Evolutionary conservation across 805 yeast genomes (phyloP), one percentile per base, ranked within the genome.

Genomic region (Ogataea populi-albae): DNA sequence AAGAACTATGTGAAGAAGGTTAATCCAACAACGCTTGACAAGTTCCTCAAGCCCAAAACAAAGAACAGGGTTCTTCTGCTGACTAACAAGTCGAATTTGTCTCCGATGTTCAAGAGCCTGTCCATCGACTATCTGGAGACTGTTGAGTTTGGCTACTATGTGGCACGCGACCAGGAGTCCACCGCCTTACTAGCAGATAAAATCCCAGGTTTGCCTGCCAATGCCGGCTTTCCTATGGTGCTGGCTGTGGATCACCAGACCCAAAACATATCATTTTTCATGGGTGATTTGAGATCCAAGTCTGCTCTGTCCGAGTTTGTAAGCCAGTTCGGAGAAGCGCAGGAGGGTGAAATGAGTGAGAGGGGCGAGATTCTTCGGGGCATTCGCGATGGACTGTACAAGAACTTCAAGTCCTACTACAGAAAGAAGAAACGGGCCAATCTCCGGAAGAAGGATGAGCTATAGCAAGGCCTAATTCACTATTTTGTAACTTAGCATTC

Each of bases 81-180:
- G 17, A 68, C 86, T 1, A 64, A 68, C 29, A 70, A 71, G 33
- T 65, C 62, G 15, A 61, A 58, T 26, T 57, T 77, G 4, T 67
- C 82, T 7, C 74, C 87, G 1, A 54, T 79, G 38, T 70, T 69
- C 49, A 84, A 81, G 50, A 62, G 83, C 1, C 61, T 86, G 41
- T 87, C 91, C 2, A 66, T 85, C 36, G 95, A 86, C 53, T 80
- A 77, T 57, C 55, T 81, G 26, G 77, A 70, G 0, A 43, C 54
- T 2, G 53, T 73, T 3, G 73, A 75, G 26, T 69, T 75, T 47
- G 81, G 69, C 1, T 69, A 64, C 54, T 56, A 63, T 23, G 64
- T 65, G 4, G 40, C 63, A 4, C 53, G 55, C 6, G 47, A 48
- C 5, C 45, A 50, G 10, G 59, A 60, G 2, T 53, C 57, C 7